phyloP scores from a whole-genome alignment of 768 basidiomycete genomes.

The Kwoniella dendrophila region DNA sequence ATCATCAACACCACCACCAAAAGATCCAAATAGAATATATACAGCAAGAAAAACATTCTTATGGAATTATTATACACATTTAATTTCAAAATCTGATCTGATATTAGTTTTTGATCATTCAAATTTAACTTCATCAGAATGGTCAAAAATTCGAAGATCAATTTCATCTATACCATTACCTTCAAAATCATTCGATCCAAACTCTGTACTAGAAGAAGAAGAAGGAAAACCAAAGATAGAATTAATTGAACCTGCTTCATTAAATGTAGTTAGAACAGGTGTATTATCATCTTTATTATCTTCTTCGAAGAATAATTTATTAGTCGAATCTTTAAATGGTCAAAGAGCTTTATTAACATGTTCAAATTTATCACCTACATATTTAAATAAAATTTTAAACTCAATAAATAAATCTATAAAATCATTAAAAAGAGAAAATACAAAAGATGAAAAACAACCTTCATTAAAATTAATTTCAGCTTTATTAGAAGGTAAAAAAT shows the following conservation, averaged over 20 bases:
- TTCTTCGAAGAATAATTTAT: slow-evolving; percentile 53
- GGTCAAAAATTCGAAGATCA: slow-evolving; percentile 70
- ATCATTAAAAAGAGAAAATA: slow-evolving; percentile 25
- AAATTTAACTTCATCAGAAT: slow-evolving; percentile 68
- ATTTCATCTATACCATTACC: slow-evolving; percentile 62
- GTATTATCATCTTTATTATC: slow-evolving; percentile 74
- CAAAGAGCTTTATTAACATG: slow-evolving; percentile 50
- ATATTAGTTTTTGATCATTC: slow-evolving; percentile 77
- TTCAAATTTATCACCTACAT: slow-evolving; percentile 44
- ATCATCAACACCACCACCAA: not conserved
- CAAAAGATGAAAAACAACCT: slow-evolving; percentile 37
- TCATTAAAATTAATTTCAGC: slow-evolving; percentile 70
- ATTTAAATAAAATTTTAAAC: slow-evolving; percentile 39
- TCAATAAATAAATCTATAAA: slow-evolving; percentile 40
- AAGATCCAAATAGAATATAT: slow-evolving; percentile 64
- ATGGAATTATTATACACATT: slow-evolving; percentile 74
- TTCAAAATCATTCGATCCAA: slow-evolving; percentile 1
- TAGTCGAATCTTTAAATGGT: slow-evolving; percentile 21
- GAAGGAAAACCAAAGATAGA: not conserved
- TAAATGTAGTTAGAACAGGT: slow-evolving; percentile 67
- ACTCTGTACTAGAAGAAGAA: not conserved
- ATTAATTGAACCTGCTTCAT: slow-evolving; percentile 59
- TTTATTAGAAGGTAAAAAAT: slow-evolving; percentile 69
- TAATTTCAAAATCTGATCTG: slow-evolving; percentile 67
- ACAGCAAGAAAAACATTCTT: slow-evolving; percentile 77